Conservation (phyloP, 805 yeast species). For the Metschnikowia kunwiensis region DNA sequence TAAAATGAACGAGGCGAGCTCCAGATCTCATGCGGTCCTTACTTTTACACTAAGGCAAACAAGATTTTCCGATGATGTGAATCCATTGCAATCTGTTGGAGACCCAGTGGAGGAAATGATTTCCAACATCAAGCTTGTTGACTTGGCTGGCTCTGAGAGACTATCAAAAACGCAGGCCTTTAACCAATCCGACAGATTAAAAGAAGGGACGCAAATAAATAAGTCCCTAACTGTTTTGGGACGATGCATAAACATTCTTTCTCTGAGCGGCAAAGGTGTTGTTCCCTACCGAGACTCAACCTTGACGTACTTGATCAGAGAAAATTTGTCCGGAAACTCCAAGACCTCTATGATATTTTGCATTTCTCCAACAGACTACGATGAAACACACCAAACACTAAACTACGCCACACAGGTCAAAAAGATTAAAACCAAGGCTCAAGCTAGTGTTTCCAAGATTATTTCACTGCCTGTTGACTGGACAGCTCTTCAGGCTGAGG, state of each 20-base stretch:
- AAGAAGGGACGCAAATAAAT: constrained; percentile 77
- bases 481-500: constrained; percentile 27
- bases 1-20: constrained; percentile 65
- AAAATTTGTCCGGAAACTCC: constrained; percentile 80
- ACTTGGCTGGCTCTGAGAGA: constrained; percentile 81
- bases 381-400: constrained; percentile 71
- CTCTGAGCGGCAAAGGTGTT: constrained; percentile 41
- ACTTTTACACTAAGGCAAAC: constrained; percentile 62
- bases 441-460: constrained; percentile 31
- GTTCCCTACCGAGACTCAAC: constrained; percentile 75
- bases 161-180: constrained; percentile 59
- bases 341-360: constrained; percentile 87
- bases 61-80: constrained; percentile 29
- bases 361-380: constrained; percentile 74
- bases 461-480: constrained; percentile 31
- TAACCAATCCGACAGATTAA: constrained; percentile 50
- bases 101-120: constrained; percentile 46
- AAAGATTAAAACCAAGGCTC: constrained; percentile 61
- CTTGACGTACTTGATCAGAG: constrained; percentile 72
- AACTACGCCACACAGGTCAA: constrained; percentile 78
- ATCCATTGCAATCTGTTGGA: constrained; percentile 24
- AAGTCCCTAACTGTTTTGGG: constrained; percentile 77
- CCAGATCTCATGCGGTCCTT: constrained; percentile 79
- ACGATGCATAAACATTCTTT: constrained; percentile 51
- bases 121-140: constrained; percentile 68